Percentiles rank a stretch among this genome's conserved stretches.
Conservation (phyloP, 495 filamentous ascomycete genomes). For the Penicillium pancosmium region DNA sequence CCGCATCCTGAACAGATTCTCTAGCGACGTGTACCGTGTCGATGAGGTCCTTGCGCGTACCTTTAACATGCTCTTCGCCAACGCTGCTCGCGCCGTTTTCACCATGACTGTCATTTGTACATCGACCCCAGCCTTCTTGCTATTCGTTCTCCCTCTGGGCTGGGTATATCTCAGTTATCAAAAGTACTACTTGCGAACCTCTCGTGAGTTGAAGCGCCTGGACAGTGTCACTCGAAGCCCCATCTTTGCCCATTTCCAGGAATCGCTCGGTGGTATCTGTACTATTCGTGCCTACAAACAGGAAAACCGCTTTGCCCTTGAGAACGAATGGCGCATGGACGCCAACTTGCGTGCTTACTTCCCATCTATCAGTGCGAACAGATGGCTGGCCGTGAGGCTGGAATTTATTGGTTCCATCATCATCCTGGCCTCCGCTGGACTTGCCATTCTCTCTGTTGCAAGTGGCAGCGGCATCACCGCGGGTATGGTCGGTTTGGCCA, state of each 20-base stretch:
- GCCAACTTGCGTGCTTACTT: constrained; percentile 94
- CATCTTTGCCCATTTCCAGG: constrained; percentile 98
- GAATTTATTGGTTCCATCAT: constrained; percentile 97
- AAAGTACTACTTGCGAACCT: constrained; percentile 94
- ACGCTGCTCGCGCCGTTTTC: constrained; percentile 80
- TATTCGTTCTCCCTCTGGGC: constrained; percentile 77
- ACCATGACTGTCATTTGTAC: constrained; percentile 84
- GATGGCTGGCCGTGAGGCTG: constrained; percentile 93
- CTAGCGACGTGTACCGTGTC: constrained; percentile 93
- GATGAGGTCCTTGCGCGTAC: constrained; percentile 93
- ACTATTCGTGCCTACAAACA: constrained; percentile 98
- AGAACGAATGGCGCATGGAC: constrained; percentile 98
- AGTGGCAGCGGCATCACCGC: constrained; percentile 66
- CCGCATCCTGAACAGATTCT: constrained; percentile 95
- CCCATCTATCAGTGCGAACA: constrained; percentile 92
- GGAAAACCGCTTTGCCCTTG: constrained; percentile 79
- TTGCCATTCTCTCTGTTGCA: constrained; percentile 80
- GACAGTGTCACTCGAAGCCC: constrained; percentile 95
- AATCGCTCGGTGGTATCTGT: constrained; percentile 89
- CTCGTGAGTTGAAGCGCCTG: constrained; percentile 91
- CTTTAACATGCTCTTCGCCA: constrained; percentile 94
- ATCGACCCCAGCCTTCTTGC: constrained; percentile 78
- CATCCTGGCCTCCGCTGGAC: constrained; percentile 83
- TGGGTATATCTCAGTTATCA: constrained; percentile 91
- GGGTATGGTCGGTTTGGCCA: constrained; percentile 87